Conservation (phyloP, 805 yeast genomes). For the Hanseniaspora thailandica region DNA sequence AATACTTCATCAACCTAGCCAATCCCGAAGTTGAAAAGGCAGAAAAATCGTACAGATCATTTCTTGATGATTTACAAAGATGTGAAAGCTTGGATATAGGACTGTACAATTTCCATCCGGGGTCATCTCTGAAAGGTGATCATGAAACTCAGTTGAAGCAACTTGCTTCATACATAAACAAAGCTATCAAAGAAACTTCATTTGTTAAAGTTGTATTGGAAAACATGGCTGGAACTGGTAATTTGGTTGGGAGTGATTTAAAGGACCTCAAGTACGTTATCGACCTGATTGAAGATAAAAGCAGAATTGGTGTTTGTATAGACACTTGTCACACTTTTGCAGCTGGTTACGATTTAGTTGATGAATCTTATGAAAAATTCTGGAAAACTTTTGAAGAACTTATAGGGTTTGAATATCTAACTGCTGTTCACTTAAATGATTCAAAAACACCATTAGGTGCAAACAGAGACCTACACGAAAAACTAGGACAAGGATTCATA, state of each 20-base stretch:
- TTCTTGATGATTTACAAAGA: conserved; percentile 73
- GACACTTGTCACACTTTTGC: conserved; percentile 96
- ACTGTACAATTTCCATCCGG: conserved; percentile 84
- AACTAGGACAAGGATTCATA: conserved; percentile 76
- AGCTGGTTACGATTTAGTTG: conserved; percentile 83
- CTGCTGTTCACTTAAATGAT: conserved; percentile 82
- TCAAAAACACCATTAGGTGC: conserved; percentile 89
- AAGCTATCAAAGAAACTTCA: conserved; percentile 58
- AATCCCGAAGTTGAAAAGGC: conserved; percentile 78
- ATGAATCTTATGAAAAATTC: conserved; percentile 49
- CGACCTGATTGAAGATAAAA: conserved; percentile 63
- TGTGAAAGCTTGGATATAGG: conserved; percentile 82
- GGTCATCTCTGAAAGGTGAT: conserved; percentile 69
- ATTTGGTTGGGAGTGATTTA: conserved; percentile 69
- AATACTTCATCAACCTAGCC: conserved; percentile 84
- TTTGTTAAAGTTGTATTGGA: conserved; percentile 84
- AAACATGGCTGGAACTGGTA: conserved; percentile 97
- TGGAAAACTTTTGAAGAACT: conserved; percentile 65
- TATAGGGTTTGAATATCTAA: conserved; percentile 63
- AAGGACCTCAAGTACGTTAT: conserved; percentile 70
- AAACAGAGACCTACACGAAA: conserved; percentile 82
- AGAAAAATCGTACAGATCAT: conserved; percentile 59
- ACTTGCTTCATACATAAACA: conserved; percentile 69
- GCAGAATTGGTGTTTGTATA: conserved; percentile 85
- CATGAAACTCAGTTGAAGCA: conserved; percentile 51